These are phyloP conservation scores for Diaporthe citrichinensis DNA, from an alignment of 2,329 filamentous ascomycete genomes.

Conservation along the genomic window DNA sequence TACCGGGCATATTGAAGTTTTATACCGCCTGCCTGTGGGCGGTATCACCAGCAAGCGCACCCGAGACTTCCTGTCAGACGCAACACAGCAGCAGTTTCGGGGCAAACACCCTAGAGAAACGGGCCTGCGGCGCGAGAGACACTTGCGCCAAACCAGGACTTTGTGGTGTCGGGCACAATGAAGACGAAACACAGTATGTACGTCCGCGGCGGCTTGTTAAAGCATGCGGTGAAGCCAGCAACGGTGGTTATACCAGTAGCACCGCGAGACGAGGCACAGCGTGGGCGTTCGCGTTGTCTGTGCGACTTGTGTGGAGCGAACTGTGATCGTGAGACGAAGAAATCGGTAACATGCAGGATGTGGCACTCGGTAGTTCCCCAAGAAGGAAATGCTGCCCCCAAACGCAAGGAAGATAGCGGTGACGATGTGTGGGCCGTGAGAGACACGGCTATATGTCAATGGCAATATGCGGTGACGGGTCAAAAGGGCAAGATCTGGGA, in stretches of 20 bases:
- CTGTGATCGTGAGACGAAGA: neutral
- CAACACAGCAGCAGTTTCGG: neutral
- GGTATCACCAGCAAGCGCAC: neutral
- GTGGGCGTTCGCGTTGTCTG: neutral
- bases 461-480: constrained; percentile 1
- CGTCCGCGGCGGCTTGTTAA: constrained; percentile 14
- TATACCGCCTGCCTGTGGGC: neutral
- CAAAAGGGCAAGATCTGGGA: neutral
- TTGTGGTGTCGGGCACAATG: neutral
- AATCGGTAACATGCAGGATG: constrained; percentile 17
- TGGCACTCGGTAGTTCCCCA: neutral
- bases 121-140: neutral
- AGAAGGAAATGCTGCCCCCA: neutral
- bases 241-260: neutral
- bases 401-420: neutral
- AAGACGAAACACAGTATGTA: neutral
- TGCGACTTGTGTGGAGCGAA: neutral
- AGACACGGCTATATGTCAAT: neutral
- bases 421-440: neutral
- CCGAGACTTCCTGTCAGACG: neutral
- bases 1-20: constrained; percentile 37
- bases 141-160: constrained; percentile 5
- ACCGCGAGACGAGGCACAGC: neutral
- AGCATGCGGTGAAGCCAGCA: neutral
- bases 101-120: neutral